Base-by-base conservation (phyloP, 2,329 filamentous ascomycete genomes). In the Fusarium sp. region DNA sequence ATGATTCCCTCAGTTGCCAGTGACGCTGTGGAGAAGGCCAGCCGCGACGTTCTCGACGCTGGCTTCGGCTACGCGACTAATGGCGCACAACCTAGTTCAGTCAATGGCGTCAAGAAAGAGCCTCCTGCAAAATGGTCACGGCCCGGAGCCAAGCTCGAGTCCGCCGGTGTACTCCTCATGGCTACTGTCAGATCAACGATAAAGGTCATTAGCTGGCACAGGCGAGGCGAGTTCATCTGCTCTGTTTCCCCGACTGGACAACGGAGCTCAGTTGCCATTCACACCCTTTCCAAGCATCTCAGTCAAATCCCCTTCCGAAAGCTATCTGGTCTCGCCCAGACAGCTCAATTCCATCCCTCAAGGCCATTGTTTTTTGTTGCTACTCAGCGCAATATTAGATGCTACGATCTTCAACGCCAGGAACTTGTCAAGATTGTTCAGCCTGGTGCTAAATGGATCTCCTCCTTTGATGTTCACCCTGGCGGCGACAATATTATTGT, bases 331-430 rank as follows among this genome's bases (percentile, higher is more conserved):
- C 85, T 92, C 56, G 86, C 94, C 3, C 95, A 98, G 80, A 91
- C 91, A 2, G 94, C 94, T 6, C 93, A 94, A 71, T 99, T 99
- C 86, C 96, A 99, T 79, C 96, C 96, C 3, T 92, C 90, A 39
- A 91, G 94, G 70, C 94, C 96, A 0, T 88, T 97, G 48, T 94
- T 99, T 82, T 98, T 98, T 76, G 93, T 99, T 55, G 96, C 96
- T 5, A 98, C 96, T 13, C 94, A 97, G 79, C 92, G 95, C 72
- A 91, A 91, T 58, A 94, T 99, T 75, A 91, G 96, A 57, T 92
- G 92, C 75, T 99, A 99, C 81, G 96, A 99, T 78, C 86, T 99
- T 43, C 91, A 95, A 69, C 90, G 90, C 73, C 94, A 97, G 77
- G 92, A 96, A 75, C 88, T 99, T 33, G 87, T 97, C 79, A 97